Percentiles rank a stretch among this genome's conserved stretches.
These are phyloP conservation scores for Pyrenochaeta sp. DNA, from an alignment of 2,329 filamentous ascomycete species.

Conservation along the genomic window DNA sequence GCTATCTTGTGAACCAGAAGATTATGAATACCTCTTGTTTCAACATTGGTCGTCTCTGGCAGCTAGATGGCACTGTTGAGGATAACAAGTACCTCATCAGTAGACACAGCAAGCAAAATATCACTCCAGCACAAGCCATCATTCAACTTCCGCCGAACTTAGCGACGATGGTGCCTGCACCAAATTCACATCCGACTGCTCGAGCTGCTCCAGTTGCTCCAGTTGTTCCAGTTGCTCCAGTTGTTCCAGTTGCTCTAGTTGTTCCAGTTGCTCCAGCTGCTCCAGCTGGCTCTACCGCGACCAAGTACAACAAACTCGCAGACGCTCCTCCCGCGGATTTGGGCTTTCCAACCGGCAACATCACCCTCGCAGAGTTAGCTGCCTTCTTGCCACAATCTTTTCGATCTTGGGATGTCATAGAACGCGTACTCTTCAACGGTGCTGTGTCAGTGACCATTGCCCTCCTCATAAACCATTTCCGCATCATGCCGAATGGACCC, in stretches of 20 bases:
- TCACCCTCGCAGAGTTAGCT: conserved; percentile 33
- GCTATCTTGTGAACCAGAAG: too few species aligned
- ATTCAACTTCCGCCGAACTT: too few species aligned
- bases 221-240: too few species aligned
- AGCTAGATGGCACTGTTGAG: neutral
- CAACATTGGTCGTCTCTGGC: conserved; percentile 16
- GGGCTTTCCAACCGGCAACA: conserved; percentile 27
- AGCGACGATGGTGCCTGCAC: too few species aligned
- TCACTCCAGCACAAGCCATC: too few species aligned
- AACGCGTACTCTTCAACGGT: conserved; percentile 34
- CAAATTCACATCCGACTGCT: too few species aligned
- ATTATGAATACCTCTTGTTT: too few species aligned
- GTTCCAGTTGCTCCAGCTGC: too few species aligned
- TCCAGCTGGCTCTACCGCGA: neutral
- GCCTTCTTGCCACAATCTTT: conserved; percentile 33
- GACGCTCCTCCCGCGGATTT: conserved; percentile 24
- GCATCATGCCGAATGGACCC: conserved; percentile 13
- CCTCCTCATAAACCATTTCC: conserved; percentile 26
- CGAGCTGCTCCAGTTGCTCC: too few species aligned
- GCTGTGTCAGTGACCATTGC: conserved; percentile 9
- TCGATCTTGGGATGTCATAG: conserved; percentile 29
- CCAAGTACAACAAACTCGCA: conserved; percentile 18
- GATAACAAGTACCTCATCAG: neutral
- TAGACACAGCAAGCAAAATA: neutral
- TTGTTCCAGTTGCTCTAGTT: too few species aligned